These are phyloP conservation scores for Sporothrix mexicana DNA, from an alignment of 2,329 filamentous ascomycete species.

Conservation along the genomic window DNA sequence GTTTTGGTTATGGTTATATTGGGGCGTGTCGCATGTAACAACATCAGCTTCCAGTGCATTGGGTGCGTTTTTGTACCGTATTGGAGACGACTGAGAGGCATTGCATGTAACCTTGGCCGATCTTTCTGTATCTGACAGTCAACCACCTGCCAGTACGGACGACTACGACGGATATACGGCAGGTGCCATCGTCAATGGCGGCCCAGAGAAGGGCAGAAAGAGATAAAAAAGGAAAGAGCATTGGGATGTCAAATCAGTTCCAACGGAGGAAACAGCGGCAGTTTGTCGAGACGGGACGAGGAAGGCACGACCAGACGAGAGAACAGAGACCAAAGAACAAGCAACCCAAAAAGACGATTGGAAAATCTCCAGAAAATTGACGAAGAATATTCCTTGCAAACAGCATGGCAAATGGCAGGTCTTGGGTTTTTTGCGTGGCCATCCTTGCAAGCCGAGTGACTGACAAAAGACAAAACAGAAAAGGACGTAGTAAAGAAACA, in stretches of 20 bases:
- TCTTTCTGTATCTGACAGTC: background rate
- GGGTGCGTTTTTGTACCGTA: background rate
- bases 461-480: background rate
- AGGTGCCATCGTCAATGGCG: background rate
- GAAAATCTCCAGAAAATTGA: background rate
- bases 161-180: background rate
- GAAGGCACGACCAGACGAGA: background rate
- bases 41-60: slow-evolving; percentile 9
- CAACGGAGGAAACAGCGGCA: slow-evolving; percentile 11
- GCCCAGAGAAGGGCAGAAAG: background rate
- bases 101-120: slow-evolving; percentile 19
- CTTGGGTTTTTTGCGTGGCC: background rate
- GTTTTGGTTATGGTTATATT: background rate
- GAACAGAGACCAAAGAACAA: background rate
- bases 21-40: slow-evolving; percentile 5
- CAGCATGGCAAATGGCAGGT: background rate
- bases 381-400: background rate
- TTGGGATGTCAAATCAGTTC: background rate
- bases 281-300: slow-evolving; percentile 1
- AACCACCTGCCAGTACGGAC: background rate
- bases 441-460: background rate
- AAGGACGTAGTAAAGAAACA: background rate
- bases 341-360: background rate
- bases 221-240: slow-evolving; percentile 10
- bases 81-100: background rate